Evolutionary conservation across 805 yeast genomes (phyloP).

Genomic region (Saccharomycopsis fodiens): DNA sequence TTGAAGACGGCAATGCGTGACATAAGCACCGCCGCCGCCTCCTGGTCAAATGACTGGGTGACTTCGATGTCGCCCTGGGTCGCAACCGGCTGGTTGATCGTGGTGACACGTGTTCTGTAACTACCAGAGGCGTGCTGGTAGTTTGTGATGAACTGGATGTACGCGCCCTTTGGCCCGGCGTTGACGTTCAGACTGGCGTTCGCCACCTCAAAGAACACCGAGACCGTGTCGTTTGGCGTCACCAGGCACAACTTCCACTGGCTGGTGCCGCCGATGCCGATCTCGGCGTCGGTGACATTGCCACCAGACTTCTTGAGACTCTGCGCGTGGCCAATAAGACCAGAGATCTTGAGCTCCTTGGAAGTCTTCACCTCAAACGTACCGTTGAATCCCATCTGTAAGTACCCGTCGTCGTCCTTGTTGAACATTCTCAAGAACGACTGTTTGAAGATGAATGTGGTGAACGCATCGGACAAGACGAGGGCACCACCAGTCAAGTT

Average conservation of each 20-base stretch:
- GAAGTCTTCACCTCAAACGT: constrained; percentile 81
- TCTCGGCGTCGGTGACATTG: constrained; percentile 84
- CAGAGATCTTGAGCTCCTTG: constrained; percentile 80
- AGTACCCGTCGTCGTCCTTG: constrained; percentile 80
- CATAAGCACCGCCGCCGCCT: constrained; percentile 55
- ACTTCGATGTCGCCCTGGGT: constrained; percentile 35
- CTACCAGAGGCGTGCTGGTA: constrained; percentile 58
- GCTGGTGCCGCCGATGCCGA: constrained; percentile 90
- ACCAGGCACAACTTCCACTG: constrained; percentile 81
- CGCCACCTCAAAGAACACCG: constrained; percentile 78
- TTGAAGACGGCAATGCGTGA: constrained; percentile 47
- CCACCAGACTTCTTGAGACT: constrained; percentile 54
- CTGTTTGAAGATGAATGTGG: constrained; percentile 90
- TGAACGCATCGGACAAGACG: constrained; percentile 85
- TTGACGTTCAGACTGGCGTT: constrained; percentile 24
- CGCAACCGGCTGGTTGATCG: constrained; percentile 40
- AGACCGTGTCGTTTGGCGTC: constrained; percentile 85
- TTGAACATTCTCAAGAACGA: constrained; percentile 80
- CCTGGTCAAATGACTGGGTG: constrained; percentile 54
- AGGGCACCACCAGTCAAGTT: constrained; percentile 87
- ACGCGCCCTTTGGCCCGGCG: constrained; percentile 29
- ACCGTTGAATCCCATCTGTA: constrained; percentile 88
- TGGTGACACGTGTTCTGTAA: constrained; percentile 53
- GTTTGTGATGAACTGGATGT: constrained; percentile 48
- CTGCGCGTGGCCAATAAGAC: constrained; percentile 89